Conservation (phyloP, 495 filamentous ascomycete genomes). For the Neurospora sp. region DNA sequence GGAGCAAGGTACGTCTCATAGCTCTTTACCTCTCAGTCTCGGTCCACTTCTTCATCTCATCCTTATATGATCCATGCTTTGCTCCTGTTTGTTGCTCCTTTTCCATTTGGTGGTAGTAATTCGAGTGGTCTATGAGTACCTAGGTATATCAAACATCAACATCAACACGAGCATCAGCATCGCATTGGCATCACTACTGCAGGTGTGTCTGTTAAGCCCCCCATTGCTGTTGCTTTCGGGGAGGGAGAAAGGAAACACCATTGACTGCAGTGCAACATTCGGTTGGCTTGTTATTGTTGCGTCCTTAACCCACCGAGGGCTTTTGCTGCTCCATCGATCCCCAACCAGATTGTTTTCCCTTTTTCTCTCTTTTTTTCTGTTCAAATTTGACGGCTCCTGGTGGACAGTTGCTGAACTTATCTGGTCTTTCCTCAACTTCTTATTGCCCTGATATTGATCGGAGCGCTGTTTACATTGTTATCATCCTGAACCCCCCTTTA, state of each 20-base stretch:
- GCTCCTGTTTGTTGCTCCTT: background rate
- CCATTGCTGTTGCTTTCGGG: background rate
- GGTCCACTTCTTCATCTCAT: background rate
- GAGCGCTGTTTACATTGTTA: background rate
- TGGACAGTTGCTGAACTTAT: background rate
- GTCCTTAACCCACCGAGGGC: background rate
- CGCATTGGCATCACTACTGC: background rate
- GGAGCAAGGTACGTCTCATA: background rate
- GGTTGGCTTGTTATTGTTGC: background rate
- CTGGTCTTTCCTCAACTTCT: background rate
- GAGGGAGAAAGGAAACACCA: background rate
- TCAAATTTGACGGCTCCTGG: background rate
- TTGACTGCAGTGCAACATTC: background rate
- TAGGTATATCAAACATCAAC: background rate
- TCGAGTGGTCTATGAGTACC: background rate
- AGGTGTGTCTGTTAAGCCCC: background rate
- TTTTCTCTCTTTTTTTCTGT: background rate
- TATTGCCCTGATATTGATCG: background rate
- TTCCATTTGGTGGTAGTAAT: background rate
- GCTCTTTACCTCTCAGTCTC: background rate
- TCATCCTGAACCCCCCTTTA: background rate
- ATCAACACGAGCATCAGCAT: background rate
- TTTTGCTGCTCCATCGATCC: background rate
- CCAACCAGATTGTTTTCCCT: background rate
- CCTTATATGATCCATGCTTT: background rate